A percentile compares a stretch with the other conserved stretches of the same genome.
These are phyloP conservation scores for Periconia sp. DNA, from an alignment of 2,329 filamentous ascomycete species.

Conservation along the genomic window DNA sequence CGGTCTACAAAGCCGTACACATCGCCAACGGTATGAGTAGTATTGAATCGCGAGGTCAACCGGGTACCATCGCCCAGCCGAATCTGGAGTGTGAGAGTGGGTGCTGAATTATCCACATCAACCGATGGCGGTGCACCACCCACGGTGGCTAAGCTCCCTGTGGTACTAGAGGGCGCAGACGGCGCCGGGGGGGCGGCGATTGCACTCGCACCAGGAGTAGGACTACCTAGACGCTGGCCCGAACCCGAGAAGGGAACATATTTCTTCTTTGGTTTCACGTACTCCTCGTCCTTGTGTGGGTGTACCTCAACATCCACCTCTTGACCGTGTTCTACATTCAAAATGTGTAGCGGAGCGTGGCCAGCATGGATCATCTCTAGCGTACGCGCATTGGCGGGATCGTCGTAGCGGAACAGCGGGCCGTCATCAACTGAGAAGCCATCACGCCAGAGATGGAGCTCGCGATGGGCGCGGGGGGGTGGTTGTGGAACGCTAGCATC, in stretches of 20 bases:
- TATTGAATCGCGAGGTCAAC: slow-evolving; percentile 81
- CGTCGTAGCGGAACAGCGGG: slow-evolving; percentile 76
- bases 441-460: slow-evolving; percentile 81
- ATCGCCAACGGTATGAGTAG: slow-evolving; percentile 76
- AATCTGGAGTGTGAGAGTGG: slow-evolving; percentile 74
- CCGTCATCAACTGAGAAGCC: slow-evolving; percentile 88
- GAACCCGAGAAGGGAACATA: slow-evolving; percentile 77
- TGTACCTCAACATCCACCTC: slow-evolving; percentile 79
- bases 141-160: slow-evolving; percentile 29
- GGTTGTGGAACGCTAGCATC: slow-evolving; percentile 42
- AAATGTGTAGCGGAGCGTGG: slow-evolving; percentile 76
- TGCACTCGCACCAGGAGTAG: slow-evolving; percentile 67
- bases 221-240: slow-evolving; percentile 77
- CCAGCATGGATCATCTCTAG: slow-evolving; percentile 78
- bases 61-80: slow-evolving; percentile 79
- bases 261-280: slow-evolving; percentile 72
- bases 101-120: slow-evolving; percentile 68
- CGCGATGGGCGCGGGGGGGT: slow-evolving; percentile 66
- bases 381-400: slow-evolving; percentile 74
- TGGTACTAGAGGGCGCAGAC: slow-evolving; percentile 41
- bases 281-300: slow-evolving; percentile 76
- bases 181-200: slow-evolving; percentile 41
- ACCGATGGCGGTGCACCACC: slow-evolving; percentile 52
- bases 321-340: slow-evolving; percentile 77
- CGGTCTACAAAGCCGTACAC: slow-evolving; percentile 76